Base-by-base conservation (phyloP, 495 filamentous ascomycete genomes). In the Aspergillus ellipticus region DNA sequence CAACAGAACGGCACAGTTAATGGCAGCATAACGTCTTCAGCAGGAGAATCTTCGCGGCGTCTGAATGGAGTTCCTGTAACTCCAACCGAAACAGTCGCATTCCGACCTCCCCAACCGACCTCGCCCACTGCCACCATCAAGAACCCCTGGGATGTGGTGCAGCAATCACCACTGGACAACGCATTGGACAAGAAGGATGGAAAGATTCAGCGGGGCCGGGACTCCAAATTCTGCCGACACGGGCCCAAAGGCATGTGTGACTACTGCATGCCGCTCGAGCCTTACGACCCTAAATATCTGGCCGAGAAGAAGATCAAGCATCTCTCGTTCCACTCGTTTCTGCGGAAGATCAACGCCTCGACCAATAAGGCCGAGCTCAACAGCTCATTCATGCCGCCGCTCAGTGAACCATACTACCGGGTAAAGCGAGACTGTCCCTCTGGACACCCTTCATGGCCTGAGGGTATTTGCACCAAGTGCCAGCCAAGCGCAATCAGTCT, bases 391-490 rank as follows among this genome's bases (percentile, higher is more conserved):
- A 97, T 99, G 81, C 94, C 95, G 6, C 94, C 94, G 0, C 82
- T 99, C 5, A 91, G 82, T 58, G 94, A 99, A 68, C 95, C 93
- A 2, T 96, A 89, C 68, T 97, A 90, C 69, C 84, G 94, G 45
- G 92, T 99, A 46, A 87, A 82, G 66, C 84, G 79, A 24, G 84
- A 96, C 64, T 99, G 94, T 63, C 93, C 94, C 5, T 90, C 92
- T 4, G 93, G 94, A 5, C 94, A 99, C 68, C 86, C 90, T 2
- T 81, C 84, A 41, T 99, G 93, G 87, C 94, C 94, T 15, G 91
- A 93, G 59, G 94, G 94, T n/a, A 97, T 99, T 59, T 99, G 94
- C 74, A 95, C 91, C 41, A 99, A 97, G 69, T 99, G 94, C 65
- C 94, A 99, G 65, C 94, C 94, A 13, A 96, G 92, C 54, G 94